These are phyloP conservation scores for Colletotrichum lindemuthianum DNA, from an alignment of 2,329 filamentous ascomycete genomes.

Conservation along the genomic window DNA sequence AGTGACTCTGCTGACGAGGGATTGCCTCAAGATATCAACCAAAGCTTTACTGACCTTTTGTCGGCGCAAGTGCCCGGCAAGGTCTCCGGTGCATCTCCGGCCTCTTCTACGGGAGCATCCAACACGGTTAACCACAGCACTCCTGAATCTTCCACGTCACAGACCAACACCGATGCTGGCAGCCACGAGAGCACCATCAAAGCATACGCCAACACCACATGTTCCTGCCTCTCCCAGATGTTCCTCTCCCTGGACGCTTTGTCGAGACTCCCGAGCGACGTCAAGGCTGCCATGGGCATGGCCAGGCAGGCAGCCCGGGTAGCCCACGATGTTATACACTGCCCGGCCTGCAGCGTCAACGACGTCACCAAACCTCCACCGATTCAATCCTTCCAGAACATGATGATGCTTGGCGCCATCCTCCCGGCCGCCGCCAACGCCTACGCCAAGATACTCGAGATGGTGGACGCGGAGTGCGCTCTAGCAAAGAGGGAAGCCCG, in stretches of 20 bases:
- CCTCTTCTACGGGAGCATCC: conserved; percentile 19
- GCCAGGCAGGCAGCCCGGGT: conserved; percentile 58
- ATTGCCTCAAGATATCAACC: conserved; percentile 44
- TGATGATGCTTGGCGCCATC: conserved; percentile 68
- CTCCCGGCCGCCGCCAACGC: conserved; percentile 67
- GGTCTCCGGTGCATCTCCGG: conserved; percentile 9
- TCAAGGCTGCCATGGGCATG: conserved; percentile 57
- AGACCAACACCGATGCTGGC: background rate
- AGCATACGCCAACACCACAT: conserved; percentile 43
- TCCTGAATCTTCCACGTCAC: conserved; percentile 21
- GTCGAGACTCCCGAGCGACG: conserved; percentile 55
- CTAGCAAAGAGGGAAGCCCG: conserved; percentile 54
- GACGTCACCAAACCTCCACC: conserved; percentile 49
- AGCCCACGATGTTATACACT: conserved; percentile 63
- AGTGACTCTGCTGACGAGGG: conserved; percentile 40
- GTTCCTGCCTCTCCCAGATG: conserved; percentile 60
- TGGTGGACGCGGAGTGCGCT: conserved; percentile 63
- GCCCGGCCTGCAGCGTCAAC: conserved; percentile 57
- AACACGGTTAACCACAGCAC: conserved; percentile 14
- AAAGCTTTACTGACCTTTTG: conserved; percentile 23
- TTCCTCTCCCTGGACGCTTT: conserved; percentile 63
- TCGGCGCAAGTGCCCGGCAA: conserved; percentile 25
- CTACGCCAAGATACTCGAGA: conserved; percentile 63
- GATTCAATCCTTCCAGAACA: conserved; percentile 65
- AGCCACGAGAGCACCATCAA: background rate